phyloP scores from a whole-genome alignment of 2,329 filamentous ascomycete species.

The Colletotrichum somersetense region DNA sequence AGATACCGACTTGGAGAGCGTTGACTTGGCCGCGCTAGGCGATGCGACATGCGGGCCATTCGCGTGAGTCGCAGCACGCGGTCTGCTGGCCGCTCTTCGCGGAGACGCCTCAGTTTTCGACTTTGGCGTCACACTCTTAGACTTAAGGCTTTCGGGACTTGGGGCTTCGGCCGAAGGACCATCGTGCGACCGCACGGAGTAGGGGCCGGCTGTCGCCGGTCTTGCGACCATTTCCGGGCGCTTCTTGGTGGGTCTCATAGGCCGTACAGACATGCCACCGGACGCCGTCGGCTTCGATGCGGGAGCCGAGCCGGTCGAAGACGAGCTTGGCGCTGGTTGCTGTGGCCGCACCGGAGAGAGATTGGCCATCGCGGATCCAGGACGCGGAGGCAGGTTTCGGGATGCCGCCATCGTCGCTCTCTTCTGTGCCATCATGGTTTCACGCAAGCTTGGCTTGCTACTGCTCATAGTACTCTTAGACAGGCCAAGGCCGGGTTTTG shows the following conservation, averaged over 20 bases:
- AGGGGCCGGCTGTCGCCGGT: constrained; percentile 75
- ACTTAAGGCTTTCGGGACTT: constrained; percentile 62
- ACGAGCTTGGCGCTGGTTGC: constrained; percentile 51
- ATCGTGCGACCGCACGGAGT: constrained; percentile 70
- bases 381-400: constrained; percentile 68
- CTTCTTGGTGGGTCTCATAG: constrained; percentile 71
- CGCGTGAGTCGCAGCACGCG: constrained; percentile 60
- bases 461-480: constrained; percentile 72
- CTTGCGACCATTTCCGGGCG: constrained; percentile 69
- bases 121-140: constrained; percentile 64
- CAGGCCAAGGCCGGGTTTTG: constrained; percentile 69
- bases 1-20: constrained; percentile 36
- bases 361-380: constrained; percentile 56
- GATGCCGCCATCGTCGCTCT: constrained; percentile 64
- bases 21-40: constrained; percentile 53
- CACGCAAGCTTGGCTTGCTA: constrained; percentile 78
- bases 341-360: constrained; percentile 59
- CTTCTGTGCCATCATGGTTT: constrained; percentile 87
- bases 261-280: constrained; percentile 72
- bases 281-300: constrained; percentile 59
- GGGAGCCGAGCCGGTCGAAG: constrained; percentile 49
- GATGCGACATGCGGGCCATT: constrained; percentile 66
- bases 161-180: constrained; percentile 55
- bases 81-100: constrained; percentile 61
- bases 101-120: constrained; percentile 64